Percentiles rank a stretch among this genome's conserved stretches.
phyloP scores from a whole-genome alignment of 2,329 filamentous ascomycete species.

The Penicillium glabrum region DNA sequence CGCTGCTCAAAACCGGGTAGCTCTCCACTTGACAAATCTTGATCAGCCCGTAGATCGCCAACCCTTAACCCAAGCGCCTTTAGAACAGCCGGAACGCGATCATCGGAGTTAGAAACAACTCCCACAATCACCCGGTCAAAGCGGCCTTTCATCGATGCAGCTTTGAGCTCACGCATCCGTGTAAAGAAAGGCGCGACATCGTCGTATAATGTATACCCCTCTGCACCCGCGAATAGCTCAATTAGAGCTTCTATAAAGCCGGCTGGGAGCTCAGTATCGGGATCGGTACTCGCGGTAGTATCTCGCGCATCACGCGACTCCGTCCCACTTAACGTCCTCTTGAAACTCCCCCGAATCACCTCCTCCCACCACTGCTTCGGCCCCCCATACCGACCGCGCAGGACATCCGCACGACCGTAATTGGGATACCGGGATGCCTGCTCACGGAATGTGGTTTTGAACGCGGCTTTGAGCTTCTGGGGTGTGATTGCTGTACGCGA shows the following conservation, averaged over 20 bases:
- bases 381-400: constrained; percentile 36
- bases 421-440: constrained; percentile 38
- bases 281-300: not conserved
- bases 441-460: constrained; percentile 37
- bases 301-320: not conserved
- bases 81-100: constrained; percentile 42
- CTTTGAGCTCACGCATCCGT: constrained; percentile 23
- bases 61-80: constrained; percentile 40
- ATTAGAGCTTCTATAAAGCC: constrained; percentile 37
- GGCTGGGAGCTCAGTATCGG: constrained; percentile 27
- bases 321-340: constrained; percentile 16
- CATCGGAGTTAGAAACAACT: constrained; percentile 49
- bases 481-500: constrained; percentile 26
- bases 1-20: constrained; percentile 26
- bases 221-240: constrained; percentile 39
- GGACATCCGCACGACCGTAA: constrained; percentile 42
- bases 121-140: constrained; percentile 43
- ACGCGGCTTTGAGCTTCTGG: constrained; percentile 32
- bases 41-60: constrained; percentile 34
- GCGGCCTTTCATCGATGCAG: not conserved
- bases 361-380: constrained; percentile 48
- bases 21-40: constrained; percentile 27
- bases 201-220: constrained; percentile 42
- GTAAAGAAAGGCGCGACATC: constrained; percentile 41
- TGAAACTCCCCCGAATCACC: constrained; percentile 41